These are phyloP conservation scores for Corymbia citriodora DNA, from an alignment of 441 rosid species.

Conservation along the genomic window DNA sequence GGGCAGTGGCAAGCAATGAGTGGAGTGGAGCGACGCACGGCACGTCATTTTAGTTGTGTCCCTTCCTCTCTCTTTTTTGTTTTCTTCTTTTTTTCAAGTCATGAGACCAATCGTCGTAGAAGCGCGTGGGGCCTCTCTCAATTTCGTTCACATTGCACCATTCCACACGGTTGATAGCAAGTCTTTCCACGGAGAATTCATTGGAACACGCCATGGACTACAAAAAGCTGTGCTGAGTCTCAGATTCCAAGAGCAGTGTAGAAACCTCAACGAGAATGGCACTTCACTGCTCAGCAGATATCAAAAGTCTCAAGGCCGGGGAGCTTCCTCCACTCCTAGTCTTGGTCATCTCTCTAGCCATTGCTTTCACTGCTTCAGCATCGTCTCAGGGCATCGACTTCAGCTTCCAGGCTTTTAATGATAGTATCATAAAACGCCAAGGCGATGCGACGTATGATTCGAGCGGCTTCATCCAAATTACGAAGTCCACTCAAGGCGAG, in stretches of 20 bases:
- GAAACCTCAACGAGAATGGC: not conserved
- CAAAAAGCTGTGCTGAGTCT: not conserved
- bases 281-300: not conserved
- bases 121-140: not conserved
- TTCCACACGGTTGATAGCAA: not conserved
- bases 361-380: not conserved
- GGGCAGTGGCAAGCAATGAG: no score
- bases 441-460: not conserved
- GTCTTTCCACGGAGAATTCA: not conserved
- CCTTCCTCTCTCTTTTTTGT: no score
- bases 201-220: not conserved
- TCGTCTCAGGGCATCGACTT: not conserved
- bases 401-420: fast-evolving
- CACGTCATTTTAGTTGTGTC: not conserved
- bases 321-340: not conserved
- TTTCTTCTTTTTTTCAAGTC: no score
- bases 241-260: not conserved
- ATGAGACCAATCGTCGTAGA: not conserved
- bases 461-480: not conserved
- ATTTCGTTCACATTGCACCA: not conserved
- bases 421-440: fast-evolving
- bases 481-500: not conserved
- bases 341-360: not conserved
- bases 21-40: not conserved
- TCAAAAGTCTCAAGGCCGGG: not conserved